Base-by-base conservation (phyloP, 1,139 yeast species). In the Kazachstania sp. region DNA sequence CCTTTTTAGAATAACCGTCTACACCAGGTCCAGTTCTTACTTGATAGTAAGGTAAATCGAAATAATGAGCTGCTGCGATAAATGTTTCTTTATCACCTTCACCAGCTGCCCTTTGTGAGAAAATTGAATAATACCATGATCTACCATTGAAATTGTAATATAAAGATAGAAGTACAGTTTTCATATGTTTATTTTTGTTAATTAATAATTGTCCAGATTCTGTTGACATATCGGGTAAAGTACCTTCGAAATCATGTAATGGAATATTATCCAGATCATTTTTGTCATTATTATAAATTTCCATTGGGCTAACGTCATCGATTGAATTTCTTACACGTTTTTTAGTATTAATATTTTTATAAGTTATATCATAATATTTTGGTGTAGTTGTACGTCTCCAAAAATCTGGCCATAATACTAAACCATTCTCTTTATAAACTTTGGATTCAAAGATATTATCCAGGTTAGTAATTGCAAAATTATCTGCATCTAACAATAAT, bases 321-420 rank as follows among this genome's bases (percentile, higher is more conserved):
- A 63, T 58, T 6, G 71, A 68, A 44, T 65, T 66, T 41, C 78
- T 71, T 5, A 72, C 73, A 36, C 78, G 64, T 37, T 64, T 68
- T 34, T 64, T 60, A 15, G 67, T 46, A 45, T 60, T 68, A 6
- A 79, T 70, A 28, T 67, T 58, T 5, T 76, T 65, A 5, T 74
- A 82, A 1, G 87, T 86, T 50, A 85, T 75, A 12, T 79, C 77
- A 63, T 82, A 85, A 60, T 72, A 86, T 35, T 66, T 66, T 4
- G 94, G 95, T 5, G 83, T 75, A 1, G 84, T 80, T 0, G 86
- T 76, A 54, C 94, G 72, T 55, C 75, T 73, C 95, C 95, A 86
- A 61, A 78, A 85, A 64, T 86, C 95, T 4, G 94, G 92, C 90
- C 94, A 85, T 29, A 83, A 68, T 4, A 85, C 74, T 67, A 83